A percentile compares a stretch with the other conserved stretches of the same genome.
Evolutionary conservation across 2,329 filamentous ascomycete genomes (phyloP).

Genomic region (Colletotrichum agaves): DNA sequence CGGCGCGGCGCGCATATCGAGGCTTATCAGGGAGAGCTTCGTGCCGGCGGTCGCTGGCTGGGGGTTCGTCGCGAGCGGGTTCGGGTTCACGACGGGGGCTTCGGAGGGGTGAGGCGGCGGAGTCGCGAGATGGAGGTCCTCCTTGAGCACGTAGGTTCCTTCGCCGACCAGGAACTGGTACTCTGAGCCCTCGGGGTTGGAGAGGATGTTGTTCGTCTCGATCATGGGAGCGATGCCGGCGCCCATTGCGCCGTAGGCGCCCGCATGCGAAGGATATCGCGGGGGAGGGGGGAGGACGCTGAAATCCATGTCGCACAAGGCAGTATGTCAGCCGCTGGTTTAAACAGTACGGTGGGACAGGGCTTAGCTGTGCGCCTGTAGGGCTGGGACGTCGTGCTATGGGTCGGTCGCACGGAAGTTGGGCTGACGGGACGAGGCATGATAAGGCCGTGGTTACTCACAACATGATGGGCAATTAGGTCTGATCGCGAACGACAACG

Average conservation of each 20-base stretch:
- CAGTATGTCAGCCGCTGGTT: conserved; percentile 12
- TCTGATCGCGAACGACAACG: background rate
- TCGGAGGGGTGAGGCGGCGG: conserved; percentile 96
- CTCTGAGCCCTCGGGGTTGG: conserved; percentile 82
- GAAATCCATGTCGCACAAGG: conserved; percentile 27
- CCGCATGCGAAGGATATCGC: conserved; percentile 80
- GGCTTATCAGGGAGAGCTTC: conserved; percentile 80
- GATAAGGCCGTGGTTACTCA: conserved; percentile 18
- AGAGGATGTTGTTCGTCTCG: conserved; percentile 92
- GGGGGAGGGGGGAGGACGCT: conserved; percentile 89
- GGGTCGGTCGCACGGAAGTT: background rate
- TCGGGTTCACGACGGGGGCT: conserved; percentile 85
- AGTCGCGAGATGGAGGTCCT: conserved; percentile 91
- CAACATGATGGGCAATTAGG: conserved; percentile 34
- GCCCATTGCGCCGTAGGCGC: conserved; percentile 77
- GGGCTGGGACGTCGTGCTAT: background rate
- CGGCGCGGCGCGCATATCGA: conserved; percentile 70
- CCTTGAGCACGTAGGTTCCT: conserved; percentile 92
- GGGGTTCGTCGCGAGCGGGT: conserved; percentile 87
- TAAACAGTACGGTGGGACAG: background rate
- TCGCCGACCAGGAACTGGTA: conserved; percentile 94
- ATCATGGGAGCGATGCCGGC: conserved; percentile 79
- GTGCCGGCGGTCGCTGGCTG: conserved; percentile 87
- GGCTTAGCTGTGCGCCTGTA: background rate
- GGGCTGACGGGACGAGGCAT: background rate